Evolutionary conservation across 192 early-diverging fungal species (phyloP).

Genomic region (Backusella liffmaniae): DNA sequence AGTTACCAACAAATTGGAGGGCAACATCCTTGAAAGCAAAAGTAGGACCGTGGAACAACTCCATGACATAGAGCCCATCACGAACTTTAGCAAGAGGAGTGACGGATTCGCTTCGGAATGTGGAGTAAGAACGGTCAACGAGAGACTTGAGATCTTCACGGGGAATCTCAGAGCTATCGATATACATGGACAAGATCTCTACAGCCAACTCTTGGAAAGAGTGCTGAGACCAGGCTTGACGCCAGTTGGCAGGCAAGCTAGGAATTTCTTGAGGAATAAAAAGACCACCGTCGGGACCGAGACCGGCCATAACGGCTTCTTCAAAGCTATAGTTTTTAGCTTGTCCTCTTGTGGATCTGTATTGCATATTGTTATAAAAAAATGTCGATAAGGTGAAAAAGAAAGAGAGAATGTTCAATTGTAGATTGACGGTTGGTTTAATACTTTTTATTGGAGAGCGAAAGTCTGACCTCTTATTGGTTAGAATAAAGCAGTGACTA

Average conservation of each 20-base stretch:
- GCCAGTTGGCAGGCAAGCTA: conserved; percentile 66
- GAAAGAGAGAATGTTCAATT: neutral
- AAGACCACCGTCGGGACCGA: conserved; percentile 91
- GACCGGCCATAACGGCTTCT: conserved; percentile 88
- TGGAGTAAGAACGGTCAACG: conserved; percentile 70
- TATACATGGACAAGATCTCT: conserved; percentile 81
- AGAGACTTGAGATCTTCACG: conserved; percentile 66
- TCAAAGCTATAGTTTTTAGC: conserved; percentile 75
- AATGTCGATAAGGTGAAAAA: neutral
- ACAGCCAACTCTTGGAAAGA: conserved; percentile 83
- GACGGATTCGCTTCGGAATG: conserved; percentile 74
- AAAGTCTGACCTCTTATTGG: neutral
- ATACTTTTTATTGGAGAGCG: neutral
- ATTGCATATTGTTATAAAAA: conserved; percentile 65
- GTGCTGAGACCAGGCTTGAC: conserved; percentile 64
- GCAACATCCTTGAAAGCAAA: conserved; percentile 99
- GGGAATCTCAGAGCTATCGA: conserved; percentile 77
- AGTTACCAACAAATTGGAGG: conserved; percentile 93
- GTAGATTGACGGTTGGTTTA: neutral
- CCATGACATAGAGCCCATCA: conserved; percentile 72
- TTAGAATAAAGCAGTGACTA: neutral
- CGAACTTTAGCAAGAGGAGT: conserved; percentile 73
- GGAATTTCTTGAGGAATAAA: conserved; percentile 91
- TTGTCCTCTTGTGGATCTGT: conserved; percentile 87
- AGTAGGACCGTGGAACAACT: conserved; percentile 96